phyloP scores from a whole-genome alignment of 2,329 filamentous ascomycete species.

The Aspergillus carbonarius region DNA sequence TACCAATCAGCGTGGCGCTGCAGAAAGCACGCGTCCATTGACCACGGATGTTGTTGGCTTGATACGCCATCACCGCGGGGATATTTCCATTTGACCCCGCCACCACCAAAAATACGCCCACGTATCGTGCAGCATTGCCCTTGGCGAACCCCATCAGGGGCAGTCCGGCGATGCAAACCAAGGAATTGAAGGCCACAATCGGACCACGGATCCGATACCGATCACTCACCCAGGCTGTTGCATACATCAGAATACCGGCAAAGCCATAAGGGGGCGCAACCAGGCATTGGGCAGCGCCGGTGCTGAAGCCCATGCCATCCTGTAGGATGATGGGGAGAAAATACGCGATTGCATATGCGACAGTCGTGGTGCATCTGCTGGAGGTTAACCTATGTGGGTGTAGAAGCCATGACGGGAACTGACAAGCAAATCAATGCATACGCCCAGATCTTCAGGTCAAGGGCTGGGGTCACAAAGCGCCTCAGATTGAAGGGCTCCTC shows the following conservation, averaged over 20 bases:
- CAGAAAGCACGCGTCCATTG: conserved; percentile 85
- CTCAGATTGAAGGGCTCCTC: conserved; percentile 48
- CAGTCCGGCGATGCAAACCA: conserved; percentile 67
- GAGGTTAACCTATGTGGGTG: neutral
- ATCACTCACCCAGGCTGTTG: conserved; percentile 64
- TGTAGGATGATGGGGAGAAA: conserved; percentile 74
- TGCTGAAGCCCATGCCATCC: conserved; percentile 61
- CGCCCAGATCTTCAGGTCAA: conserved; percentile 56
- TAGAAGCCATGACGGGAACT: conserved; percentile 39
- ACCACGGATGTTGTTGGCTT: conserved; percentile 83
- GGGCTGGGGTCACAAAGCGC: conserved; percentile 49
- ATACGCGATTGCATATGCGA: conserved; percentile 72
- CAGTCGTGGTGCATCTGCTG: conserved; percentile 60
- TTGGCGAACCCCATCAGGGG: conserved; percentile 69
- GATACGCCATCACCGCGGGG: conserved; percentile 72
- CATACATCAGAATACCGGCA: conserved; percentile 63
- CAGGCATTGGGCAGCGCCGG: conserved; percentile 66
- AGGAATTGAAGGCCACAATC: conserved; percentile 64
- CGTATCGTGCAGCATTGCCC: conserved; percentile 62
- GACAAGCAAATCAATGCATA: conserved; percentile 54
- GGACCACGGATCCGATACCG: conserved; percentile 65
- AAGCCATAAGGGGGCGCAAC: conserved; percentile 68
- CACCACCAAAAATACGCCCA: conserved; percentile 72
- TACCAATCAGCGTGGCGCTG: conserved; percentile 71
- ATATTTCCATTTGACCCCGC: conserved; percentile 77